phyloP scores from a whole-genome alignment of 352 stramenopile species.

The Phytophthora constricta region DNA sequence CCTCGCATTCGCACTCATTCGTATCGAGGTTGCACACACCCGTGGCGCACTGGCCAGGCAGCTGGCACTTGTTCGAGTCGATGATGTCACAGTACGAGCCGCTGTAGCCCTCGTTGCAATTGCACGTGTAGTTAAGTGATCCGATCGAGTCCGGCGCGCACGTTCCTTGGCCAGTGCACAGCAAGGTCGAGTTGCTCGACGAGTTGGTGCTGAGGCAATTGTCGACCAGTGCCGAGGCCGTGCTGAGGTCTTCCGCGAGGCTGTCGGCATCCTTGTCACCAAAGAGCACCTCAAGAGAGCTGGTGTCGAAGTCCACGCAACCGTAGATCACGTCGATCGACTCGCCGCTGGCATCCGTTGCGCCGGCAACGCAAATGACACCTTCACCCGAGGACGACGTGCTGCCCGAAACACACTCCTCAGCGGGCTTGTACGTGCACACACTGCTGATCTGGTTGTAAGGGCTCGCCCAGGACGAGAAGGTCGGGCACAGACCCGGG shows the following conservation, averaged over 20 bases:
- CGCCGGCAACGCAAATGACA: constrained; percentile 60
- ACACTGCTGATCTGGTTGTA: constrained; percentile 83
- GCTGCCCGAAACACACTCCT: constrained; percentile 64
- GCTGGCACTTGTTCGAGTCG: constrained; percentile 79
- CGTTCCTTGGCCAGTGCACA: constrained; percentile 74
- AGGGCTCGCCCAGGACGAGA: constrained; percentile 66
- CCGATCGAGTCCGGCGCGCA: constrained; percentile 50
- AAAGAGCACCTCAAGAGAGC: constrained; percentile 57
- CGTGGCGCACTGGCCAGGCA: constrained; percentile 71
- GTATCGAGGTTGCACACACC: constrained; percentile 76
- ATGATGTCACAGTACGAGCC: constrained; percentile 60
- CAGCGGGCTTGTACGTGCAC: constrained; percentile 76
- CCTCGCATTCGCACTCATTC: constrained; percentile 66
- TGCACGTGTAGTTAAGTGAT: constrained; percentile 66
- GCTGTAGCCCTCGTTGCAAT: constrained; percentile 80
- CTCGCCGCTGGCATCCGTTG: constrained; percentile 47
- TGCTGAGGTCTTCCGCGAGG: constrained; percentile 59
- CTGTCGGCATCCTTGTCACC: constrained; percentile 60
- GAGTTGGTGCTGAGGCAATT: constrained; percentile 60
- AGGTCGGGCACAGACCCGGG: constrained; percentile 69
- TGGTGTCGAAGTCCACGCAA: constrained; percentile 73
- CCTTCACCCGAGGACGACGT: constrained; percentile 47
- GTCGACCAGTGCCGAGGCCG: constrained; percentile 45
- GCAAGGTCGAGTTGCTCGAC: constrained; percentile 51
- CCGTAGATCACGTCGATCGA: constrained; percentile 70